Evolutionary conservation across 345 rosid genomes (phyloP).

Genomic region (Acer negundo): DNA sequence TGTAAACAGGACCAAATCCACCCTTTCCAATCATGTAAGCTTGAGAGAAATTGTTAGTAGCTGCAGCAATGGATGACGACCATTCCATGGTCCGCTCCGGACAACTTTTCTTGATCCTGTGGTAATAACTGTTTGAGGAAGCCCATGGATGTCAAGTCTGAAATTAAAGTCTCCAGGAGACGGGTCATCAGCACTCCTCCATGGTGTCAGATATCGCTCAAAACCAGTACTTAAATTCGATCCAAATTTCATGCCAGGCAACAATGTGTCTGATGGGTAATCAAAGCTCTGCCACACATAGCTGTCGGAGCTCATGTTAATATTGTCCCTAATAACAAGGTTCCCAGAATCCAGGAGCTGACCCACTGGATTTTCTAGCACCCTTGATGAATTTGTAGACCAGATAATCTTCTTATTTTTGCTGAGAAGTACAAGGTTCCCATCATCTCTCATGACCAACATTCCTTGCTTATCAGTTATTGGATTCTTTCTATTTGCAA

Average conservation of each 20-base stretch:
- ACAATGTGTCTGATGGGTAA: conserved; percentile 35
- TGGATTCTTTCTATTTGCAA: conserved; percentile 29
- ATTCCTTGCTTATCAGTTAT: too few relatives aligned
- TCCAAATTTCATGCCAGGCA: conserved; percentile 45
- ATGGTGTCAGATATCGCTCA: conserved; percentile 24
- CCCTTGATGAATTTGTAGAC: conserved; percentile 32
- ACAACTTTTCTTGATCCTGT: background rate
- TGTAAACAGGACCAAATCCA: conserved; percentile 48
- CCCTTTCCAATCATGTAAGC: conserved; percentile 40
- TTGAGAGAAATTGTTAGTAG: conserved; percentile 35
- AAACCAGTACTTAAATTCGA: conserved; percentile 26
- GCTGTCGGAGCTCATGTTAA: background rate
- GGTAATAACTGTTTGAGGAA: conserved; percentile 22
- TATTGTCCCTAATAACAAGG: conserved; percentile 34
- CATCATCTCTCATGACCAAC: too few relatives aligned
- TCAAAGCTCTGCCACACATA: conserved; percentile 47
- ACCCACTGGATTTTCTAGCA: conserved; percentile 24
- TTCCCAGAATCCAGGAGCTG: conserved; percentile 47
- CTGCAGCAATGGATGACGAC: conserved; percentile 26
- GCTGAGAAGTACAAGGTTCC: conserved; percentile 33
- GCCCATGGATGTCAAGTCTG: conserved; percentile 22
- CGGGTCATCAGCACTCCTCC: conserved; percentile 33
- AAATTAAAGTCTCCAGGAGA: conserved; percentile 15
- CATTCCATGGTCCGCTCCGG: conserved; percentile 20
- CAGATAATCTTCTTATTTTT: conserved; percentile 19